Percentiles rank a stretch among this genome's conserved stretches.
Conservation (phyloP, 306 rosid species). For the Hippophae rhamnoides region DNA sequence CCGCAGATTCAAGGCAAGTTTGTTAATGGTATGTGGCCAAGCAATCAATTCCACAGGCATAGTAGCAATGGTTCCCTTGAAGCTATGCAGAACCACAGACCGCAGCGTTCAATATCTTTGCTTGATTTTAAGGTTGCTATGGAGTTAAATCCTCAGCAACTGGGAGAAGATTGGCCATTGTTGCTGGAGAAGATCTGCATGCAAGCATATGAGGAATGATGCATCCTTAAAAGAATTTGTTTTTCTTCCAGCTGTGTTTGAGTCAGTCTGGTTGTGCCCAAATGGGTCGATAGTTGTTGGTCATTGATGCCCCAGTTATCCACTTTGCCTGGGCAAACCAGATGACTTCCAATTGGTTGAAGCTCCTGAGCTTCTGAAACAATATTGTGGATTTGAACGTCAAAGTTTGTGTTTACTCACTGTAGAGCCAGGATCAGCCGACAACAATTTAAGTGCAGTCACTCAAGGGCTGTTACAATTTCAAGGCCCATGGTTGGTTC, state of each 20-base stretch:
- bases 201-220: slow-evolving; percentile 73
- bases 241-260: slow-evolving; percentile 33
- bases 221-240: slow-evolving; percentile 23
- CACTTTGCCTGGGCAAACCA: slow-evolving; percentile 35
- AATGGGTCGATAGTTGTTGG: slow-evolving; percentile 29
- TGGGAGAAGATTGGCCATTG: slow-evolving; percentile 98
- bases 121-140: slow-evolving; percentile 95
- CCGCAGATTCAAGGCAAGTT: slow-evolving; percentile 70
- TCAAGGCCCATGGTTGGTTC: slow-evolving; percentile 59
- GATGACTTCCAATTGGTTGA: slow-evolving; percentile 31
- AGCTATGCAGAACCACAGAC: slow-evolving; percentile 39
- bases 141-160: slow-evolving; percentile 93
- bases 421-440: slow-evolving; percentile 35
- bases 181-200: slow-evolving; percentile 78
- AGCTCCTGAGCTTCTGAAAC: slow-evolving; percentile 25
- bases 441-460: slow-evolving; percentile 57
- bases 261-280: slow-evolving; percentile 38
- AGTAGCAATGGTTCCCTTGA: slow-evolving; percentile 35
- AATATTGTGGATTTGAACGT: slow-evolving; percentile 30
- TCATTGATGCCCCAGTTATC: slow-evolving; percentile 21
- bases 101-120: slow-evolving; percentile 46
- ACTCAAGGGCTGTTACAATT: slow-evolving; percentile 37
- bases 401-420: slow-evolving; percentile 30
- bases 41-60: slow-evolving; percentile 56
- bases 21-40: slow-evolving; percentile 74